Conservation (phyloP, 148 eudicot species). For the Arctostaphylos glauca region DNA sequence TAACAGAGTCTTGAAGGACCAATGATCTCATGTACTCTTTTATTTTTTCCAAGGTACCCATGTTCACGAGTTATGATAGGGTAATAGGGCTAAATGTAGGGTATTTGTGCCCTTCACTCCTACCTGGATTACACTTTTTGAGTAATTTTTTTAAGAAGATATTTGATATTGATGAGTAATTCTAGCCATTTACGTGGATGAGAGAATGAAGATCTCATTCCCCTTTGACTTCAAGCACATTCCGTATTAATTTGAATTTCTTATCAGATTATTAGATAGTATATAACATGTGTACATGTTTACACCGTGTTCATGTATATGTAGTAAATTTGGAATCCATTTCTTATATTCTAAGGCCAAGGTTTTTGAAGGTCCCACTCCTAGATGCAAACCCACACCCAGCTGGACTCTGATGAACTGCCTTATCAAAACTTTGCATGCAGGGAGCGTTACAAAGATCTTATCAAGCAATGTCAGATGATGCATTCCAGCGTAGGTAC, state of each 20-base stretch:
- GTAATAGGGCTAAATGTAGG: not conserved
- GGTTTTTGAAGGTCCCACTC: not conserved
- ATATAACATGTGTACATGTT: not conserved
- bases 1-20: not conserved
- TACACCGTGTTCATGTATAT: not conserved
- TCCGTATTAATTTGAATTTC: not conserved
- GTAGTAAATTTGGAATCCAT: not conserved
- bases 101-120: not conserved
- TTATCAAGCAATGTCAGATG: constrained; percentile 77
- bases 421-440: constrained; percentile 16
- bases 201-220: not conserved
- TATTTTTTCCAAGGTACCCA: not conserved
- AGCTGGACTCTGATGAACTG: not conserved
- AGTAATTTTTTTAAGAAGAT: not conserved
- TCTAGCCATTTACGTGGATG: not conserved
- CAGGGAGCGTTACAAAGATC: constrained; percentile 89
- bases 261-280: not conserved
- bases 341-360: not conserved
- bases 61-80: not conserved
- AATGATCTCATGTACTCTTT: not conserved
- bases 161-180: not conserved
- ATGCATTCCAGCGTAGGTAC: constrained; percentile 99
- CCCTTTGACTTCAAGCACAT: not conserved
- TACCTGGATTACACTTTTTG: not conserved
- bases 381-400: not conserved